phyloP scores from a whole-genome alignment of 2,329 filamentous ascomycete genomes.

The Albifimbria verrucaria region DNA sequence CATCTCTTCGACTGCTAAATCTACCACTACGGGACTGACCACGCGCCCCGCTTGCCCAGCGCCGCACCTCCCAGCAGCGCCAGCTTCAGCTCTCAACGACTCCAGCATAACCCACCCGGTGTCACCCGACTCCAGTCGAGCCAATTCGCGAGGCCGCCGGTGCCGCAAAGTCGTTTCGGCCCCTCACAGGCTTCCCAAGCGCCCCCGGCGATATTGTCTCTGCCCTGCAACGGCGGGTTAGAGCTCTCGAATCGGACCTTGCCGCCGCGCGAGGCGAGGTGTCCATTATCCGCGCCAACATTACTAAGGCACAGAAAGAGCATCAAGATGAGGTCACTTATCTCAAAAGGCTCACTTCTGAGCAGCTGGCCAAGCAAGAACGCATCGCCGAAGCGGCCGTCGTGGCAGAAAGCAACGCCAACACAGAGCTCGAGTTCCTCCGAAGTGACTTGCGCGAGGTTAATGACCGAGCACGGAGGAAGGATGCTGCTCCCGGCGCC shows the following conservation, averaged over 20 bases:
- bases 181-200: conserved; percentile 21
- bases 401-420: conserved; percentile 60
- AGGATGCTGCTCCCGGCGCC: conserved; percentile 29
- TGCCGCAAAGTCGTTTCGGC: background rate
- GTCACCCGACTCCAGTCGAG: conserved; percentile 29
- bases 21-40: conserved; percentile 9
- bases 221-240: conserved; percentile 50
- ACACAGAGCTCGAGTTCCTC: conserved; percentile 70
- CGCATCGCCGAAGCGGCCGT: conserved; percentile 62
- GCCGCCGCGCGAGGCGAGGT: conserved; percentile 67
- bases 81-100: conserved; percentile 25
- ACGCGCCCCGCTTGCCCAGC: conserved; percentile 11
- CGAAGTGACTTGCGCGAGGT: conserved; percentile 68
- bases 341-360: conserved; percentile 60
- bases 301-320: conserved; percentile 57
- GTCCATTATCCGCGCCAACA: conserved; percentile 70
- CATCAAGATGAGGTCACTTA: conserved; percentile 61
- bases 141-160: conserved; percentile 36
- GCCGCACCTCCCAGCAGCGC: conserved; percentile 15
- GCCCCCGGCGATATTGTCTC: conserved; percentile 35
- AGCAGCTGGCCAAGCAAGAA: conserved; percentile 62
- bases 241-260: conserved; percentile 53
- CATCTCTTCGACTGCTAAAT: conserved; percentile 21
- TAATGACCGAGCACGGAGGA: conserved; percentile 44
- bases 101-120: conserved; percentile 15